These are phyloP conservation scores for Cercospora sp. DNA, from an alignment of 2,329 filamentous ascomycete genomes.

Conservation along the genomic window DNA sequence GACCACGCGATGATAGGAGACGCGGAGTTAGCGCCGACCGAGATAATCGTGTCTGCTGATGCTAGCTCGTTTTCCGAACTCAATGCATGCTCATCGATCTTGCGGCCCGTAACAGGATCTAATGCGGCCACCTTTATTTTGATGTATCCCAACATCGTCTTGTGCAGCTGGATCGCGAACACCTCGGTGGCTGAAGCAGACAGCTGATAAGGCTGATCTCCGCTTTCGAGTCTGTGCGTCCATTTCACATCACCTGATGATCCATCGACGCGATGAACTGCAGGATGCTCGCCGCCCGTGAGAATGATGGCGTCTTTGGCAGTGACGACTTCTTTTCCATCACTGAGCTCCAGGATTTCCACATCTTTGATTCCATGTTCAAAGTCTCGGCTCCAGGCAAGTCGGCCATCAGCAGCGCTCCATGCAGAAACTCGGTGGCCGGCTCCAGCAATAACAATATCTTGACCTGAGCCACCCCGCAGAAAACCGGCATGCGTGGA, in stretches of 20 bases:
- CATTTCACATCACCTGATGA: slow-evolving; percentile 72
- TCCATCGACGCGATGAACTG: slow-evolving; percentile 72
- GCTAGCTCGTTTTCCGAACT: slow-evolving; percentile 73
- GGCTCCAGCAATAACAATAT: slow-evolving; percentile 72
- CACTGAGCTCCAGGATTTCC: slow-evolving; percentile 73
- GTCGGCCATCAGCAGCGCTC: slow-evolving; percentile 78
- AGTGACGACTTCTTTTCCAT: slow-evolving; percentile 43
- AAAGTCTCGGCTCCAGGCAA: slow-evolving; percentile 71
- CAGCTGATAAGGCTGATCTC: slow-evolving; percentile 73
- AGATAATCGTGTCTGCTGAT: slow-evolving; percentile 64
- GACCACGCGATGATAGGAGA: slow-evolving; percentile 76
- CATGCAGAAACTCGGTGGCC: slow-evolving; percentile 73
- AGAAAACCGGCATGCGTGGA: slow-evolving; percentile 50
- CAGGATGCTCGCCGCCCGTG: slow-evolving; percentile 57
- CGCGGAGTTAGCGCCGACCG: slow-evolving; percentile 74
- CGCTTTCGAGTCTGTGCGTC: slow-evolving; percentile 67
- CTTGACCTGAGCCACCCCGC: slow-evolving; percentile 75
- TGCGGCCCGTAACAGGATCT: slow-evolving; percentile 71
- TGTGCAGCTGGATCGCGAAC: slow-evolving; percentile 75
- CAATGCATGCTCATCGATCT: slow-evolving; percentile 69
- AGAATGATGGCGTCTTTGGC: slow-evolving; percentile 72
- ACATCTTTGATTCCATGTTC: slow-evolving; percentile 63
- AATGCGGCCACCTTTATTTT: slow-evolving; percentile 75
- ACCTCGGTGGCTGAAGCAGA: slow-evolving; percentile 68
- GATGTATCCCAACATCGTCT: slow-evolving; percentile 65